Evolutionary conservation across 352 stramenopile species (phyloP), one percentile per base, ranked within the genome.

Genomic region (Labyrinthula sp.): DNA sequence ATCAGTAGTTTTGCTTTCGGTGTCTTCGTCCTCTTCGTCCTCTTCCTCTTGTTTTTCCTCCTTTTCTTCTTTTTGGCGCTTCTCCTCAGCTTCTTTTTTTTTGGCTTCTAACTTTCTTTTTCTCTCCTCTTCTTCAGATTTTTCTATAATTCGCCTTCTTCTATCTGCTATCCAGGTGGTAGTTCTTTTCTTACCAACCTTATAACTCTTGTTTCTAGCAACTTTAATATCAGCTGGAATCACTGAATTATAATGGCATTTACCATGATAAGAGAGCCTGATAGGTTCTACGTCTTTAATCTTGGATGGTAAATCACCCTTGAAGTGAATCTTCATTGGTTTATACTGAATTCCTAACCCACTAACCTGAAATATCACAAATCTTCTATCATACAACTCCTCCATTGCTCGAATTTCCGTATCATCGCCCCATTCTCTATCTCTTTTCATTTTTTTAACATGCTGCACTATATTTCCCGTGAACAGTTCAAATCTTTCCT

Each of bases 351-450:
- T 12, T 10, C 43, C 33, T 7, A 47, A 10, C 7, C 41, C 41
- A 14, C n/a, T 47, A 1, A 28, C 43, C 2, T 18, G 15, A 28
- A 36, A 52, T 15, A 52, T 50, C 17, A 45, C 30, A 7, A 52
- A 15, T 3, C 31, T 31, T 4, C 43, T 31, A 25, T 52, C 43
- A 54, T 92, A 93, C 2, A 94, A 59, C 62, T 95, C 85, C 31
- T 71, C 85, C 43, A 92, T 78, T 21, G 85, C 72, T 48, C 93
- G 83, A 28, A 95, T 78, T 68, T 95, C 85, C 1, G 79, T 75
- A 55, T 94, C 84, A 50, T 93, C 88, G 9, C 82, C 85, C 69
- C 87, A 89, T 3, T 92, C 78, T 26, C 78, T 81, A 36, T 76
- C 58, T 18, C 70, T 64, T 2, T 81, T 68, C 58, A 93, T 94